A percentile compares a stretch with the other conserved stretches of the same genome.
phyloP scores from a whole-genome alignment of 2,329 filamentous ascomycete genomes.

The Parastagonospora nodorum region DNA sequence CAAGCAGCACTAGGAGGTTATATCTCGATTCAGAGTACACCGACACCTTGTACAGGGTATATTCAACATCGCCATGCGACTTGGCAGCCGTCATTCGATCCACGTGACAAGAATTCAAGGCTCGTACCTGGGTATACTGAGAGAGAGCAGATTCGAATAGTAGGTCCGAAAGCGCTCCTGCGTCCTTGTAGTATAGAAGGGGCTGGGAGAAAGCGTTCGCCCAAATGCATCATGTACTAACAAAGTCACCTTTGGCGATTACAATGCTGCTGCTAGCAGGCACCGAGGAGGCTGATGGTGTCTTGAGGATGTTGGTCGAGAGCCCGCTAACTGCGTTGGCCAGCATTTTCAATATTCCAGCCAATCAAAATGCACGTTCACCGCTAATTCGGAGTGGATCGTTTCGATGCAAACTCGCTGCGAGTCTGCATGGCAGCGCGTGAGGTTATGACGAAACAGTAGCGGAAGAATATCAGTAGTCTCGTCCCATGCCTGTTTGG shows the following conservation, averaged over 20 bases:
- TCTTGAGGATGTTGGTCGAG: constrained; percentile 24
- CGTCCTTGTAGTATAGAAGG: too few species aligned
- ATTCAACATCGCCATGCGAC: not conserved
- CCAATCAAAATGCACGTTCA: constrained; percentile 40
- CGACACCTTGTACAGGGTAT: too few species aligned
- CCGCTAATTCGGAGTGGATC: constrained; percentile 38
- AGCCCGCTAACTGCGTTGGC: constrained; percentile 23
- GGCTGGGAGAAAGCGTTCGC: too few species aligned
- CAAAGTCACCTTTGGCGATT: not conserved
- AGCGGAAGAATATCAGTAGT: constrained; percentile 11
- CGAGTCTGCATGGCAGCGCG: constrained; percentile 23
- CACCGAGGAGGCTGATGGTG: constrained; percentile 25
- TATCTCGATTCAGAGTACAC: too few species aligned
- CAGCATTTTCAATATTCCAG: constrained; percentile 24
- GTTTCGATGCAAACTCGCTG: constrained; percentile 34
- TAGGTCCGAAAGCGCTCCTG: not conserved
- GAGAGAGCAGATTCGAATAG: not conserved
- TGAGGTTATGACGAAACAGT: constrained; percentile 27
- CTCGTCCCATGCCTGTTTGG: constrained; percentile 5
- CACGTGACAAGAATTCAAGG: too few species aligned
- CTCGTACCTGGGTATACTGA: too few species aligned
- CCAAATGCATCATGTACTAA: too few species aligned
- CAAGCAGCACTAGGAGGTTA: too few species aligned
- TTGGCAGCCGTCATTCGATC: not conserved
- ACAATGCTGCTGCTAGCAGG: constrained; percentile 14